A percentile compares a stretch with the other conserved stretches of the same genome.
Evolutionary conservation across 2,329 filamentous ascomycete species (phyloP).

Genomic region (Trichocomaceae sp.): DNA sequence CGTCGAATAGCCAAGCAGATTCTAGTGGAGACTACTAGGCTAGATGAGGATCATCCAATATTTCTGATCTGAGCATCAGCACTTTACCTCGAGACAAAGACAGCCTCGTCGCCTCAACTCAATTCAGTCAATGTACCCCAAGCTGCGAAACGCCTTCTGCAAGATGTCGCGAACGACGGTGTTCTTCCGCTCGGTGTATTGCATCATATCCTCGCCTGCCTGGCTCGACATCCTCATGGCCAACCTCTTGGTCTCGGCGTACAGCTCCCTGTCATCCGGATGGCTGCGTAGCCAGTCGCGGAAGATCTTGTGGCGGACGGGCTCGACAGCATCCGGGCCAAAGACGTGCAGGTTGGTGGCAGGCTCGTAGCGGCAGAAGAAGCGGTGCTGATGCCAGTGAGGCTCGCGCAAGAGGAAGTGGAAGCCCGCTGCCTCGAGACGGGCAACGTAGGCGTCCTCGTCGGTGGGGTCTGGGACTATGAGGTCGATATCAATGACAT

Average conservation of each 20-base stretch:
- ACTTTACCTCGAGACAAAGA: too few species aligned
- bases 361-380: slow-evolving; percentile 35
- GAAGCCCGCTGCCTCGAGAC: slow-evolving; percentile 42
- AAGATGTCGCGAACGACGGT: slow-evolving; percentile 36
- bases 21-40: too few species aligned
- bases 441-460: slow-evolving; percentile 39
- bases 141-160: slow-evolving; percentile 24
- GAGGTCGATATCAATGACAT: slow-evolving; percentile 49
- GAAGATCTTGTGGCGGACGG: slow-evolving; percentile 41
- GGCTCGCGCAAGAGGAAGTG: slow-evolving; percentile 44
- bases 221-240: slow-evolving; percentile 20
- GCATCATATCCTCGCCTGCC: slow-evolving; percentile 28
- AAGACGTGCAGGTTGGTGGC: slow-evolving; percentile 47
- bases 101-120: too few species aligned
- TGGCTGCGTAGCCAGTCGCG: slow-evolving; percentile 39
- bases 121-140: slow-evolving; percentile 1
- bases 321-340: slow-evolving; percentile 39
- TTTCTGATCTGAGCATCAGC: too few species aligned
- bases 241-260: slow-evolving; percentile 36
- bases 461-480: slow-evolving; percentile 36
- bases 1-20: too few species aligned
- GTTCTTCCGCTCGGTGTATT: slow-evolving; percentile 42
- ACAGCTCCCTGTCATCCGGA: slow-evolving; percentile 35
- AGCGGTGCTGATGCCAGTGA: slow-evolving; percentile 45
- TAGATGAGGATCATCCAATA: too few species aligned